Conservation (phyloP, 176 grass and related monocot genomes). For the Oryza rufipogon region DNA sequence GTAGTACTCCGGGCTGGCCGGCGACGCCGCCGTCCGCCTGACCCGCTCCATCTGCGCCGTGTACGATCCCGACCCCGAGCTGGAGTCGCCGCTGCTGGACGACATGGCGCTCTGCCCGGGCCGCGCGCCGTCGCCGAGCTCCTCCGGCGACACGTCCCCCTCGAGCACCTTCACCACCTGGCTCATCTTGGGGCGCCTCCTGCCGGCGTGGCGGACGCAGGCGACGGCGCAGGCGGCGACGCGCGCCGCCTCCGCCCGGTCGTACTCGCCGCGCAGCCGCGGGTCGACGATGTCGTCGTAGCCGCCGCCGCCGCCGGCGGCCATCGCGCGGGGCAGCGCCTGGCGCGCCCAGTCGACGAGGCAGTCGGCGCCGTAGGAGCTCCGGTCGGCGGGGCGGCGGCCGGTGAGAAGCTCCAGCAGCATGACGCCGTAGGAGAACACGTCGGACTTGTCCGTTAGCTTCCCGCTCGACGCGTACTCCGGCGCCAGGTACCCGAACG, state of each 20-base stretch:
- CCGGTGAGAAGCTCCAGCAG: constrained; percentile 61
- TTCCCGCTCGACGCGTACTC: constrained; percentile 67
- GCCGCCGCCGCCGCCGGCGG: constrained; percentile 23
- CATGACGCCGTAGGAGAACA: constrained; percentile 65
- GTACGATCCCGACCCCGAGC: constrained; percentile 40
- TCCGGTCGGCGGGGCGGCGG: constrained; percentile 47
- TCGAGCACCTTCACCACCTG: constrained; percentile 56
- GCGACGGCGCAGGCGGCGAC: constrained; percentile 56
- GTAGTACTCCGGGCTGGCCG: constrained; percentile 51
- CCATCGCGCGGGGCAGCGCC: constrained; percentile 42
- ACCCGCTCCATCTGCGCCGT: constrained; percentile 46
- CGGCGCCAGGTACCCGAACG: constrained; percentile 63
- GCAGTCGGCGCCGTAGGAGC: constrained; percentile 50
- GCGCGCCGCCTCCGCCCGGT: constrained; percentile 46
- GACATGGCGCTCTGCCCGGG: constrained; percentile 34
- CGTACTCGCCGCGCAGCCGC: constrained; percentile 48
- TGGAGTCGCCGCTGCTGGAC: constrained; percentile 1
- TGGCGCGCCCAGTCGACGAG: constrained; percentile 67
- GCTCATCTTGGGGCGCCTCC: too few species aligned
- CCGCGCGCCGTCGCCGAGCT: constrained; percentile 45
- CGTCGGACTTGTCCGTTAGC: constrained; percentile 62
- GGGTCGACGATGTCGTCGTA: constrained; percentile 51
- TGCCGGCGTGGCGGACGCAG: constrained; percentile 53
- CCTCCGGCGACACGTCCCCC: constrained; percentile 52
- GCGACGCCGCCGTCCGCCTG: constrained; percentile 22